phyloP scores from a whole-genome alignment of 768 basidiomycete genomes.

The Leucosporidium yakuticum region DNA sequence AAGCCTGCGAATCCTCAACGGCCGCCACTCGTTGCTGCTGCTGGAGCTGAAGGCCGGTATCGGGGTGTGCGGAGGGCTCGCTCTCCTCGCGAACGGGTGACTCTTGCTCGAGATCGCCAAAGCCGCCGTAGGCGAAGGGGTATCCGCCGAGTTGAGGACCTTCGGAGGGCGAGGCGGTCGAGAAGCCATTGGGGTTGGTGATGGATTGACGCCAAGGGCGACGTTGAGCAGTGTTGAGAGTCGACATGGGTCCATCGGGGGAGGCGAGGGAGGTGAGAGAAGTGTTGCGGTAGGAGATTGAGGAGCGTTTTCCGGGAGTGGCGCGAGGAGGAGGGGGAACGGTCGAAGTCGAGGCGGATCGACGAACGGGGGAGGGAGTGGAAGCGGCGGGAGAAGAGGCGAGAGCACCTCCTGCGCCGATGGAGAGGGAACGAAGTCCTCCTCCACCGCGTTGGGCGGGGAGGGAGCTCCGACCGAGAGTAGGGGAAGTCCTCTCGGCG shows the following conservation, averaged over 20 bases:
- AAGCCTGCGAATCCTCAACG: constrained; percentile 21
- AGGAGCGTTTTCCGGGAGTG: constrained; percentile 17
- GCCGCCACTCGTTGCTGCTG: not conserved
- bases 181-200: constrained; percentile 7
- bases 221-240: not conserved
- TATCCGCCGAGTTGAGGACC: constrained; percentile 12
- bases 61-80: constrained; percentile 6
- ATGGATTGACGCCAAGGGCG: not conserved
- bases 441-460: not conserved
- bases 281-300: constrained; percentile 29
- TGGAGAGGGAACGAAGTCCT: constrained; percentile 33
- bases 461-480: constrained; percentile 1
- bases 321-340: constrained; percentile 1
- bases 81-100: not conserved
- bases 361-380: not conserved
- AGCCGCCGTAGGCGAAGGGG: constrained; percentile 24
- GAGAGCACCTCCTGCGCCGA: constrained; percentile 8
- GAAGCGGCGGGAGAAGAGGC: not conserved
- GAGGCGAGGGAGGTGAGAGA: constrained; percentile 1
- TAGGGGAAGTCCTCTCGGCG: too few relatives aligned
- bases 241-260: not conserved
- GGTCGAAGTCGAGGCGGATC: not conserved
- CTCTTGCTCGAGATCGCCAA: constrained; percentile 30
- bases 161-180: constrained; percentile 24
- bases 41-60: not conserved